Evolutionary conservation across 2,329 filamentous ascomycete genomes (phyloP).

Genomic region (Cladosporium sp.): DNA sequence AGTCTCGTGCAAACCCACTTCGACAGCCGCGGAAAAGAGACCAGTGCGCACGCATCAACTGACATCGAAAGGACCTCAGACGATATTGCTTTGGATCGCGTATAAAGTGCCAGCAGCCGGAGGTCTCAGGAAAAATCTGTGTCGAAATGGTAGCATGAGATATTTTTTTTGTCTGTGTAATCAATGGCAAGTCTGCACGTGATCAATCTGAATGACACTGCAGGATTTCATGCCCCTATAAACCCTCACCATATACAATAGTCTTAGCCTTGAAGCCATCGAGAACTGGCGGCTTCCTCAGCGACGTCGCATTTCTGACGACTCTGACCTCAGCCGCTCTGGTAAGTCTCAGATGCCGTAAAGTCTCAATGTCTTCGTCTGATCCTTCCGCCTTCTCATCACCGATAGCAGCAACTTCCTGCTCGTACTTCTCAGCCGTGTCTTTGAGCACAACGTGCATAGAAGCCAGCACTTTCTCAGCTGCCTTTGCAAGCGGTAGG

Average conservation of each 20-base stretch:
- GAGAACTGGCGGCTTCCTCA: conserved; percentile 69
- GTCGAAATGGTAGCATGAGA: neutral
- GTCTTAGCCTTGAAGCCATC: conserved; percentile 58
- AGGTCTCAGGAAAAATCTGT: neutral
- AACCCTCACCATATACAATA: conserved; percentile 9
- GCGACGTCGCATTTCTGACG: conserved; percentile 69
- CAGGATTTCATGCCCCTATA: neutral
- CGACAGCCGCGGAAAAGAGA: neutral
- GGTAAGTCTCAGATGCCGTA: conserved; percentile 67
- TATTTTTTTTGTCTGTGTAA: neutral
- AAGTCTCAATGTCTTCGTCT: conserved; percentile 42
- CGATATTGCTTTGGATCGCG: neutral
- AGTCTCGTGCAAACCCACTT: neutral
- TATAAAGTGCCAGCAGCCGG: neutral
- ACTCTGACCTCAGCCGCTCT: conserved; percentile 88
- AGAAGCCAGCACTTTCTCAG: conserved; percentile 83
- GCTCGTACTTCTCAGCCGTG: conserved; percentile 64
- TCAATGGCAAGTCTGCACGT: neutral
- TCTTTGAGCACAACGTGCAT: conserved; percentile 83
- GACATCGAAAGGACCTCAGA: neutral
- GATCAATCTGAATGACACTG: neutral
- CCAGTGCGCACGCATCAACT: neutral
- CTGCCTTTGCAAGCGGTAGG: conserved; percentile 79
- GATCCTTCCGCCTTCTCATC: conserved; percentile 46
- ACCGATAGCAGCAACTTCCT: conserved; percentile 47